These are phyloP conservation scores for Lactarius pseudohatsudake DNA, from an alignment of 768 basidiomycete genomes.

Conservation along the genomic window DNA sequence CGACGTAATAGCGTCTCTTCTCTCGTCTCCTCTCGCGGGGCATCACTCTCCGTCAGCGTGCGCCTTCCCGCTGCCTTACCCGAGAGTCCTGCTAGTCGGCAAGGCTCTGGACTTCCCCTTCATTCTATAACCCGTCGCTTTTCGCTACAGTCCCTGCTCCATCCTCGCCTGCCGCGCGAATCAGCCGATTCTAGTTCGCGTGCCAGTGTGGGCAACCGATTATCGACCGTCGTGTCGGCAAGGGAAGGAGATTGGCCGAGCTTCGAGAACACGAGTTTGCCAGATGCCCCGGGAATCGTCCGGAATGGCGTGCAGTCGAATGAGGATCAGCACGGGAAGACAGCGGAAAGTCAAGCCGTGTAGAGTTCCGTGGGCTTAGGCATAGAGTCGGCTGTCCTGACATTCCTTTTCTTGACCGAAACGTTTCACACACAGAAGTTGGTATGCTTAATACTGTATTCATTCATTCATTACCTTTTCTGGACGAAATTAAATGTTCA, in stretches of 20 bases:
- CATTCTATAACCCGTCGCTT: slow-evolving; percentile 19
- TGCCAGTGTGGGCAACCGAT: slow-evolving; percentile 9
- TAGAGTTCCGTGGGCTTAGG: slow-evolving; percentile 2
- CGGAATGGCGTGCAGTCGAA: neutral
- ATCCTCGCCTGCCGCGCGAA: slow-evolving; percentile 14
- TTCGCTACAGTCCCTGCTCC: slow-evolving; percentile 26
- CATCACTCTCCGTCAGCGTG: slow-evolving; percentile 14
- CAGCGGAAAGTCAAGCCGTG: neutral
- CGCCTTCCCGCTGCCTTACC: slow-evolving; percentile 12
- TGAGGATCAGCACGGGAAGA: slow-evolving; percentile 1
- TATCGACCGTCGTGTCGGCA: slow-evolving; percentile 16
- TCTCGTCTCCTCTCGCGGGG: slow-evolving; percentile 10
- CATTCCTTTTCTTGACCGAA: neutral
- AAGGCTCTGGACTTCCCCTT: neutral
- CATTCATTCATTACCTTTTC: slow-evolving; percentile 1
- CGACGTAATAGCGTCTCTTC: slow-evolving; percentile 15
- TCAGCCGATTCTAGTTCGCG: slow-evolving; percentile 7
- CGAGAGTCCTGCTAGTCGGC: slow-evolving; percentile 16
- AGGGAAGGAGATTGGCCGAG: slow-evolving; percentile 9
- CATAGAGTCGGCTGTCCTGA: neutral
- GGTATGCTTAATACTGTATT: slow-evolving; percentile 18
- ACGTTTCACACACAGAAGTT: neutral
- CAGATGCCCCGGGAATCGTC: neutral
- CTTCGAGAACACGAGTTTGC: neutral
- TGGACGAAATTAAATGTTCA: slow-evolving; percentile 60